Base-by-base conservation (phyloP, 139 green algal species). In the Coelastrella sp. region DNA sequence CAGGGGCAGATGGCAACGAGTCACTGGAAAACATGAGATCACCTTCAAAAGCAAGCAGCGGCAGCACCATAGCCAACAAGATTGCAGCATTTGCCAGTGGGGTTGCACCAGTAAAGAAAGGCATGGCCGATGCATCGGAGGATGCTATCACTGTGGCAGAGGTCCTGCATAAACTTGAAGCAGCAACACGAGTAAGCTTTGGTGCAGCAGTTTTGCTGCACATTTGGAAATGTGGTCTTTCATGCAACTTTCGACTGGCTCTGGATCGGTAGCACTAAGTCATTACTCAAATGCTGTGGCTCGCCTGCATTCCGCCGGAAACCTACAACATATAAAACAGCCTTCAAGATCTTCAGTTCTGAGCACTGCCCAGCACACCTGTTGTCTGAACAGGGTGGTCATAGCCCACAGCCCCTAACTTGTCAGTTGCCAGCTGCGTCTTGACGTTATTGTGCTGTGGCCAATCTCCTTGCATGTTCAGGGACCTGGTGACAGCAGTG, bases 11-110 rank as follows among this genome's bases (percentile, higher is more conserved):
- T 9, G 8, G 8, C 56, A 19, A 27, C 7, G 24, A 5, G 8
- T 12, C 15, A 66, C 6, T 20, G 8, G 84, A 57, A 25, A 24
- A 59, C 6, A 66, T 66, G 19, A 56, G 60, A 79, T 15, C 68
- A 59, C 14, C 20, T 11, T 59, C 84, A 20, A 10, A 60, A 14
- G 24, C 82, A 8, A 76, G 7, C 68, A 66, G 84, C 56, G 61
- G 72, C 58, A 90, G 74, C 74, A 90, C 24, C 58, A 20, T 91
- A 35, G 88, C 88, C 57, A 86, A 70, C 66, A 88, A 88, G 20
- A 91, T 91, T 80, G 88, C 88, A 25, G 88, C 88, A 10, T 91
- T 91, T 73, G 27, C 58, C 66, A 88, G 80, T 73, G 88, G 88
- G 17, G 88, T 91, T 60, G 88, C 88, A 7, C 88, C 88, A 25